Evolutionary conservation across 805 yeast genomes (phyloP), one percentile per base, ranked within the genome.

Genomic region (Kodamaea hsintzibuensis): DNA sequence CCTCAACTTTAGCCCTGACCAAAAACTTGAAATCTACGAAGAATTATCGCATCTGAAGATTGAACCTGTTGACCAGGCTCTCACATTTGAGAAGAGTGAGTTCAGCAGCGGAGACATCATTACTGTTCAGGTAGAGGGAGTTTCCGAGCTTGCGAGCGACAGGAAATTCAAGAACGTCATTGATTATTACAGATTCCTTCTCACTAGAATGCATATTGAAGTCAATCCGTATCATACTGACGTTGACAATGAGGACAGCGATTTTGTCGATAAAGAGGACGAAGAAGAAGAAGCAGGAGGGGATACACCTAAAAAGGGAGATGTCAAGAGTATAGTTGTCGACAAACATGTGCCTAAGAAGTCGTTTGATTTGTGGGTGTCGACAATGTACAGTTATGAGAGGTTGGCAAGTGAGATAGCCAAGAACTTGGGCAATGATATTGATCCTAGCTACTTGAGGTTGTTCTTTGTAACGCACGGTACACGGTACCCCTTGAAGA

Each of bases 61-160:
- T 39, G 84, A 83, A 19, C 62, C 62, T 10, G 55, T 85, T 42
- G 77, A 69, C 45, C 62, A 65, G 7, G 55, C 59, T n/a, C 60
- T 61, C 35, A 73, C 83, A 1, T 82, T 82, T 62, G 81, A 79
- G 58, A 79, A 81, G 54, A 71, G 79, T 39, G 95, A 89, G 59
- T 64, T 88, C 16, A 74, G 77, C 5, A 81, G 78, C 54, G 96
- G 96, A 61, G 96, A 89, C 63, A 86, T 89, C 13, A 64, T 89
- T 25, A 69, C 70, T 7, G 66, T 73, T 10, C 75, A 73, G 52
- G 58, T 66, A 17, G 7, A 58, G 70, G 2, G 68, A 68, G 58
- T 69, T 57, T 57, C 57, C 39, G 49, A 68, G 39, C 54, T 57
- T 16, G 60, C 60, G 22, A 52, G 51, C 3, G 60, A 51, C 12